Evolutionary conservation across 208 protist species (phyloP).

Genomic region (Acanthamoeba divionensis): DNA sequence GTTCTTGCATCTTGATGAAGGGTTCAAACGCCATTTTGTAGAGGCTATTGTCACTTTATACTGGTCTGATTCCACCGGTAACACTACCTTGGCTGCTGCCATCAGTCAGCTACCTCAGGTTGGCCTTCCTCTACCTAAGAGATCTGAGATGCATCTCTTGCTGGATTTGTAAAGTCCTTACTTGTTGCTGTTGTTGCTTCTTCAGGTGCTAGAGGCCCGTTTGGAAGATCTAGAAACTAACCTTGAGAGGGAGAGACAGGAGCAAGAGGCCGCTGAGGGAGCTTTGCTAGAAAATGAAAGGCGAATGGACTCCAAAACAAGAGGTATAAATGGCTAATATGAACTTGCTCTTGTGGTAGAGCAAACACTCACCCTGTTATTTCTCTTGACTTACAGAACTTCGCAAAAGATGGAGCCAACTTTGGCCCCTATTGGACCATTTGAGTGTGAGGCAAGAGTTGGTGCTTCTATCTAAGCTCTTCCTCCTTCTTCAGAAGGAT

Average conservation of each 20-base stretch:
- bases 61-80: neutral
- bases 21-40: neutral
- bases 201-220: neutral
- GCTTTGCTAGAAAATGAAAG: neutral
- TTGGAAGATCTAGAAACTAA: neutral
- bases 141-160: no score
- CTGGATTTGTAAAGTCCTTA: no score
- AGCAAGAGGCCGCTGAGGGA: neutral
- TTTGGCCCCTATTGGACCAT: constrained; percentile 36
- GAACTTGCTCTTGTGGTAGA: no score
- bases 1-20: neutral
- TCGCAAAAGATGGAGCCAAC: neutral
- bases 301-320: neutral
- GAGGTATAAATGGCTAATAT: no score
- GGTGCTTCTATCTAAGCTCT: constrained; percentile 3
- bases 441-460: neutral
- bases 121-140: no score
- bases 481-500: neutral
- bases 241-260: neutral
- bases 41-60: constrained; percentile 6
- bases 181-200: neutral
- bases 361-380: no score
- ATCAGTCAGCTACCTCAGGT: no score
- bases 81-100: neutral
- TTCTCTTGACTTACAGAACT: neutral